A percentile compares a stretch with the other conserved stretches of the same genome.
Conservation (phyloP, 192 early-diverging fungal genomes). For the Lobosporangium transversale region DNA sequence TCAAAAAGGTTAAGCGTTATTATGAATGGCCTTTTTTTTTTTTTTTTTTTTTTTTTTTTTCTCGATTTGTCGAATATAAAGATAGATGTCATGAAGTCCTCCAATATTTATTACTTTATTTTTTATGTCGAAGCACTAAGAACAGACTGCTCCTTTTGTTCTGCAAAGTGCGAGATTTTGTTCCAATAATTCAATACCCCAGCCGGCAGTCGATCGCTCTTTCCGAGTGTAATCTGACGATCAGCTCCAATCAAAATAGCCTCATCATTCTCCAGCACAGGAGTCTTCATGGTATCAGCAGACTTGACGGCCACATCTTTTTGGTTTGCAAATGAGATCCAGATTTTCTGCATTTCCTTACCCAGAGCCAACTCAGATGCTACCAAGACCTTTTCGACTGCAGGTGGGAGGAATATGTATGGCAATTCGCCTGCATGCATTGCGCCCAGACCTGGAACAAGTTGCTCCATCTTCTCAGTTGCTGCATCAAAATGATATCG, state of each 20-base stretch:
- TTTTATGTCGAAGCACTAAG: neutral
- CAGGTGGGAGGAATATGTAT: conserved; percentile 18
- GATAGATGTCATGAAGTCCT: too few relatives aligned
- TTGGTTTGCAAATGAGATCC: conserved; percentile 30
- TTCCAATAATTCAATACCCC: neutral
- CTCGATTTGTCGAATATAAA: too few relatives aligned
- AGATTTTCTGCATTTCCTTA: conserved; percentile 21
- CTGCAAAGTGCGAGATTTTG: neutral
- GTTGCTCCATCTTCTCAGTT: neutral
- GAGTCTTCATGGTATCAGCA: neutral
- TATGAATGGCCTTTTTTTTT: too few relatives aligned
- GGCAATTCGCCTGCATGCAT: conserved; percentile 30
- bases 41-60: too few relatives aligned
- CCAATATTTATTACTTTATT: too few relatives aligned
- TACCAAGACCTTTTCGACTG: conserved; percentile 1
- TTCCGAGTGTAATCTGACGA: neutral
- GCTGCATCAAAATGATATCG: conserved; percentile 17
- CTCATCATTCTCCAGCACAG: neutral
- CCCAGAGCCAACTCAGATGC: conserved; percentile 1
- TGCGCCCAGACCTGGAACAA: conserved; percentile 10
- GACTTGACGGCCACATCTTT: neutral
- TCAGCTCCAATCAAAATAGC: neutral
- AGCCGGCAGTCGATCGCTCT: neutral
- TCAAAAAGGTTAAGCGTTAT: too few relatives aligned
- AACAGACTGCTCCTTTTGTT: neutral